Percentiles rank a stretch among this genome's conserved stretches.
Conservation (phyloP, 129 eudicot species). For the Scalesia atractyloides region DNA sequence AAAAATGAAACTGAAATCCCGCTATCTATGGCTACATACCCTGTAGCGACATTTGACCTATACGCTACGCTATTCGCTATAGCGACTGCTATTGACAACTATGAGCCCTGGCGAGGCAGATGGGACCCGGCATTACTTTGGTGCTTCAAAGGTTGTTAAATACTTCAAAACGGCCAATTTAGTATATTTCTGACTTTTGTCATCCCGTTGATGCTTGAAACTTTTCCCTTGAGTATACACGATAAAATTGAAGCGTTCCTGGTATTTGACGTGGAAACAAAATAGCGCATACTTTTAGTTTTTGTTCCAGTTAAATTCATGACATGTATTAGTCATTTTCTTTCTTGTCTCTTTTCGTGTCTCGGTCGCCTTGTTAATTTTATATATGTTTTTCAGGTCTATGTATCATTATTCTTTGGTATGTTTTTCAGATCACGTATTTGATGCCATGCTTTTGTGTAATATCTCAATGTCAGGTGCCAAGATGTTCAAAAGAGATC, state of each 20-base stretch:
- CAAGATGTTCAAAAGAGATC: background rate
- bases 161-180: too few relatives aligned
- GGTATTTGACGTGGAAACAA: background rate
- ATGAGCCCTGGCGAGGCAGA: too few relatives aligned
- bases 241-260: background rate
- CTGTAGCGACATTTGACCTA: too few relatives aligned
- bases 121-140: too few relatives aligned
- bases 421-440: background rate
- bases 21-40: too few relatives aligned
- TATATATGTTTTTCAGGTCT: background rate
- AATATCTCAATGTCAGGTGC: slow-evolving; percentile 4
- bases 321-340: background rate
- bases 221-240: background rate
- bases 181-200: too few relatives aligned
- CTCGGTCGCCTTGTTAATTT: background rate
- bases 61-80: too few relatives aligned
- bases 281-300: background rate
- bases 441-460: slow-evolving; percentile 5
- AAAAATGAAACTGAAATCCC: too few relatives aligned
- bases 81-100: too few relatives aligned
- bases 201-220: too few relatives aligned
- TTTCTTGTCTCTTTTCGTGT: background rate
- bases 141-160: too few relatives aligned
- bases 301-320: background rate
- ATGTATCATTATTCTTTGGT: background rate